Evolutionary conservation across 2,329 filamentous ascomycete genomes (phyloP).

Genomic region (Cladosporium oxysporum): DNA sequence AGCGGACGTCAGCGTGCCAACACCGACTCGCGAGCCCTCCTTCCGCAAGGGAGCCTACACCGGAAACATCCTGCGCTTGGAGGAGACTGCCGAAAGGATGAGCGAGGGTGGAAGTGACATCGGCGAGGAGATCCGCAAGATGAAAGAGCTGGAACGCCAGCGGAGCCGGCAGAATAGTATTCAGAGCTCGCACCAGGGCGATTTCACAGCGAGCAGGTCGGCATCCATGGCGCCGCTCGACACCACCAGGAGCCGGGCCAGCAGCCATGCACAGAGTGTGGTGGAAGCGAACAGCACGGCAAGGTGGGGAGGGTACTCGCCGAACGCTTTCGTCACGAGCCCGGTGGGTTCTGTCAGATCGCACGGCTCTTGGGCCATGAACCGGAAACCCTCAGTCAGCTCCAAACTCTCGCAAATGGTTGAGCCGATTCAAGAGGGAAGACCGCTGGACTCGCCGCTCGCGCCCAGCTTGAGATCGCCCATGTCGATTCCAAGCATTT

Average conservation of each 20-base stretch:
- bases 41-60: conserved; percentile 50
- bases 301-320: conserved; percentile 69
- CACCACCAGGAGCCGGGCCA: conserved; percentile 66
- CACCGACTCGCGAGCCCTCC: conserved; percentile 19
- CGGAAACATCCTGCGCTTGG: conserved; percentile 71
- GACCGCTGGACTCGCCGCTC: conserved; percentile 38
- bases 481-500: conserved; percentile 22
- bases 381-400: conserved; percentile 41
- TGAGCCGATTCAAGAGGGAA: conserved; percentile 40
- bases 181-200: conserved; percentile 27
- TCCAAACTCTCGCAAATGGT: conserved; percentile 46
- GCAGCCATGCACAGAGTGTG: conserved; percentile 61
- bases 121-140: conserved; percentile 73
- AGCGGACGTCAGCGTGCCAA: conserved; percentile 19
- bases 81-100: conserved; percentile 73
- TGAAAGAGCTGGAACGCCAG: conserved; percentile 56
- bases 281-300: conserved; percentile 71
- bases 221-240: conserved; percentile 37
- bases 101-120: conserved; percentile 69
- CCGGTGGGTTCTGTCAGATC: conserved; percentile 63
- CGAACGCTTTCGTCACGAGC: conserved; percentile 67
- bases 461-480: conserved; percentile 30
- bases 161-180: conserved; percentile 32
- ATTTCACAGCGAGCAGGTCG: conserved; percentile 16
- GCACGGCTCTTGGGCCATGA: conserved; percentile 43